Evolutionary conservation across 2,329 filamentous ascomycete genomes (phyloP), one percentile per base, ranked within the genome.

Genomic region (Cercospora sesami): DNA sequence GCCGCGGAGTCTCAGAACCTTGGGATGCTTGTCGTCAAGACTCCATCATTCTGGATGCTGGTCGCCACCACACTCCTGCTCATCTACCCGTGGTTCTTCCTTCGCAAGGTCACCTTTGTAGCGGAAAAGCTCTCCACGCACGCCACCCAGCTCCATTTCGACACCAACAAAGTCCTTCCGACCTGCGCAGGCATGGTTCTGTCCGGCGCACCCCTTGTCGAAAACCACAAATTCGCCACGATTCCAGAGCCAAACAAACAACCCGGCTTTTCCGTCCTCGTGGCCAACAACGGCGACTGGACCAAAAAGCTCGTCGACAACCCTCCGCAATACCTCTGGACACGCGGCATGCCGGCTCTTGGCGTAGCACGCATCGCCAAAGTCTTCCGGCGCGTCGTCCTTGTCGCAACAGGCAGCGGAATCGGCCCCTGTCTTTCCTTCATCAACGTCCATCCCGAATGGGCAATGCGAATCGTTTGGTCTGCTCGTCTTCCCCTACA

Each of bases 261-360:
- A 12, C 81, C 81, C 63, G 88, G 86, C 14, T 92, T 90, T 79
- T 91, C 89, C 0, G 82, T 91, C 31, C 81, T 93, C 31, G 84
- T 93, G 30, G 91, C 90, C 64, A 90, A 89, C 71, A 90, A 90
- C 3, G 91, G 91, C 23, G 90, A 93, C 79, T 93, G 91, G 90
- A 93, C 91, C 0, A 81, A 81, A 26, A 81, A 83, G 33, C 85
- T 86, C 65, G 92, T 93, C 78, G 80, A 83, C 59, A 82, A 84
- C 59, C 87, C 87, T 2, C 89, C 89, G 1, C 84, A 80, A 0
- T 79, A 85, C 61, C 79, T 93, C 57, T 93, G 89, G 88, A 86
- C 90, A 5, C 86, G 89, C 55, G 90, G 90, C 9, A 83, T 89
- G 0, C 89, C 90, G 1, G 85, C 88, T 2, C 87, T 85, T 68